Conservation (phyloP, 345 rosid species). For the Brassica juncea region DNA sequence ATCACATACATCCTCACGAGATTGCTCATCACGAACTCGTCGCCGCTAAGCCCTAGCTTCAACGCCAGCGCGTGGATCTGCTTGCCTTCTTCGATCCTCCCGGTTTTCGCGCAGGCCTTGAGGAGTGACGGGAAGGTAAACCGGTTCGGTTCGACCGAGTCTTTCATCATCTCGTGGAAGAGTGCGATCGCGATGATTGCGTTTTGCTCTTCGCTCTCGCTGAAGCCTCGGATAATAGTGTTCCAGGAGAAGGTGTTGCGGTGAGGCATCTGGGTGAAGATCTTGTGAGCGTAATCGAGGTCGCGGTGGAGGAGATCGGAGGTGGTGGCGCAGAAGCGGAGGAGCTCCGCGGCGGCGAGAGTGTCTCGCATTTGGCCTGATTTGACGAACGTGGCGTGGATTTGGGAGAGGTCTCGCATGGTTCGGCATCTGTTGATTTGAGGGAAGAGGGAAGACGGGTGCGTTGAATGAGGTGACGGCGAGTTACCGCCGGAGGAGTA, state of each 20-base stretch:
- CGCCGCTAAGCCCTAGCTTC: constrained; percentile 54
- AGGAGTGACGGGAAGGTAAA: constrained; percentile 71
- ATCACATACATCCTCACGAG: constrained; percentile 71
- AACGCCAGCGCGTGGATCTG: constrained; percentile 61
- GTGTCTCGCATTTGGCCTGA: constrained; percentile 59
- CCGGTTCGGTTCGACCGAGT: constrained; percentile 50
- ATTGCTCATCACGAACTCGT: constrained; percentile 66
- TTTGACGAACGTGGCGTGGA: constrained; percentile 72
- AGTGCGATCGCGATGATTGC: constrained; percentile 44
- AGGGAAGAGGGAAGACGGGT: constrained; percentile 60
- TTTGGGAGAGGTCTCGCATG: constrained; percentile 50
- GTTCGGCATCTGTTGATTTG: constrained; percentile 55
- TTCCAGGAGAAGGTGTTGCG: constrained; percentile 84
- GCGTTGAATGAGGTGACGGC: constrained; percentile 21
- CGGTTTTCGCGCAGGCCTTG: constrained; percentile 57
- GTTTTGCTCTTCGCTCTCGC: constrained; percentile 44
- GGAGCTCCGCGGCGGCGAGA: constrained; percentile 69
- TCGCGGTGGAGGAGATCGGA: constrained; percentile 46
- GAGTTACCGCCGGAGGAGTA: constrained; percentile 23
- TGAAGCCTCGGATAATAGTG: constrained; percentile 64
- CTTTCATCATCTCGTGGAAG: constrained; percentile 48
- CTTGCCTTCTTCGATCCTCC: constrained; percentile 55
- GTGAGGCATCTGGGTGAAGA: constrained; percentile 51
- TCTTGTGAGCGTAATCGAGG: constrained; percentile 48
- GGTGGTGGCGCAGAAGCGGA: constrained; percentile 51